phyloP scores from a whole-genome alignment of 2,329 filamentous ascomycete genomes.

The Cercospora berteroae region DNA sequence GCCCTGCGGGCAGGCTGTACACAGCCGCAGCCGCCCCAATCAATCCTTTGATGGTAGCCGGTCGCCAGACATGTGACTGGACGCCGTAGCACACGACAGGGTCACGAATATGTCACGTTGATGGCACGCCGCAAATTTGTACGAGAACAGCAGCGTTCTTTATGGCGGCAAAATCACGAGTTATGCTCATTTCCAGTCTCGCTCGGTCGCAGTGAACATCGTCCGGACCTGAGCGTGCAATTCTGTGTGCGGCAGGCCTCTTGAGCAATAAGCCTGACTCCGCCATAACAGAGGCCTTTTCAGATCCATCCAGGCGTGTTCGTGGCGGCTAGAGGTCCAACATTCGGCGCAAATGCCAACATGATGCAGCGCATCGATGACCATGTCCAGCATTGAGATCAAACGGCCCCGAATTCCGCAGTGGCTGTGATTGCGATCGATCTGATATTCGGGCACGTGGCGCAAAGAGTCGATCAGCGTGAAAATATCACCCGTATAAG shows the following conservation, averaged over 20 bases:
- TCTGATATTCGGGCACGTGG: conserved; percentile 69
- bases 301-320: conserved; percentile 46
- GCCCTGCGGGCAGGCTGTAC: not conserved
- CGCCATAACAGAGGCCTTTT: conserved; percentile 49
- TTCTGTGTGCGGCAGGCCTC: conserved; percentile 26
- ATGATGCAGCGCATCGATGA: conserved; percentile 50
- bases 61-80: not conserved
- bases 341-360: conserved; percentile 49
- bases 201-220: conserved; percentile 36
- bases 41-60: not conserved
- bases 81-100: not conserved
- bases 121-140: not conserved
- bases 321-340: conserved; percentile 41
- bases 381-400: conserved; percentile 63
- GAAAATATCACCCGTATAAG: conserved; percentile 61
- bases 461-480: conserved; percentile 60
- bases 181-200: conserved; percentile 33
- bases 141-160: not conserved
- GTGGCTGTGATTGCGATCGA: conserved; percentile 70
- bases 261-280: conserved; percentile 25
- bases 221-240: conserved; percentile 32
- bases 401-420: conserved; percentile 68
- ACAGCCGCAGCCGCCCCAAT: not conserved
- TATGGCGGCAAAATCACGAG: not conserved
- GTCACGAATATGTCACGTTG: not conserved